Conservation (phyloP, 2,329 filamentous ascomycete species). For the Salinomyces thailandicus region DNA sequence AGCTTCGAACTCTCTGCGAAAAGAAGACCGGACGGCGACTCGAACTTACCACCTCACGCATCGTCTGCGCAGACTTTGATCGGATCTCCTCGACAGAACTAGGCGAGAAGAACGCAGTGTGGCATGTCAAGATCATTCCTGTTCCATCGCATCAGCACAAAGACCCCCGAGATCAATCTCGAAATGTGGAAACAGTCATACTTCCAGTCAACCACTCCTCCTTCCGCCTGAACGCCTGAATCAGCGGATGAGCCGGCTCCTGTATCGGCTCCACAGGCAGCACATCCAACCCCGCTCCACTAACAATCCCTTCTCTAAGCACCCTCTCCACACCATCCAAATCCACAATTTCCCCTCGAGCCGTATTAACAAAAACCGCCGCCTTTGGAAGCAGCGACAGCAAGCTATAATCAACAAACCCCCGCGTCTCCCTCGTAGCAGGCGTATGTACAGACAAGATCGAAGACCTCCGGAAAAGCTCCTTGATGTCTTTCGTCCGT, state of each 20-base stretch:
- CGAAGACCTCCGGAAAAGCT: slow-evolving; percentile 36
- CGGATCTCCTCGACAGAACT: slow-evolving; percentile 12
- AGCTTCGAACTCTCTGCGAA: too few species aligned
- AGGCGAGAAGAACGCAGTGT: slow-evolving; percentile 13
- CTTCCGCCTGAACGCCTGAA: slow-evolving; percentile 23
- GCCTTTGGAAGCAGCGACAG: slow-evolving; percentile 21
- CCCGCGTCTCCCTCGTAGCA: slow-evolving; percentile 55
- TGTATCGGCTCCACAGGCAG: slow-evolving; percentile 25
- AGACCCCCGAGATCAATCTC: too few species aligned
- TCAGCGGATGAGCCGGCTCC: slow-evolving; percentile 20
- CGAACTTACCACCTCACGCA: slow-evolving; percentile 10
- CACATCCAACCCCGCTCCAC: slow-evolving; percentile 25
- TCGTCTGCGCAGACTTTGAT: slow-evolving; percentile 12
- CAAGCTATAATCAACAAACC: slow-evolving; percentile 20
- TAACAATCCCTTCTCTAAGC: slow-evolving; percentile 18
- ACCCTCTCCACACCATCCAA: slow-evolving; percentile 22
- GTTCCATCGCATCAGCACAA: neutral
- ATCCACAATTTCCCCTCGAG: slow-evolving; percentile 23
- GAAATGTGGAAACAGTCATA: too few species aligned
- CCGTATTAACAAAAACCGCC: slow-evolving; percentile 23
- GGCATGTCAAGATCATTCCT: slow-evolving; percentile 19
- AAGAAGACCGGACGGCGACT: too few species aligned
- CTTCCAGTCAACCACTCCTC: slow-evolving; percentile 36
- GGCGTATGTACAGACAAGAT: slow-evolving; percentile 61
- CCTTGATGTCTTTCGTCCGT: slow-evolving; percentile 21